Evolutionary conservation across 2,329 filamentous ascomycete species (phyloP).

Genomic region (Neophaeococcomyces aloes): DNA sequence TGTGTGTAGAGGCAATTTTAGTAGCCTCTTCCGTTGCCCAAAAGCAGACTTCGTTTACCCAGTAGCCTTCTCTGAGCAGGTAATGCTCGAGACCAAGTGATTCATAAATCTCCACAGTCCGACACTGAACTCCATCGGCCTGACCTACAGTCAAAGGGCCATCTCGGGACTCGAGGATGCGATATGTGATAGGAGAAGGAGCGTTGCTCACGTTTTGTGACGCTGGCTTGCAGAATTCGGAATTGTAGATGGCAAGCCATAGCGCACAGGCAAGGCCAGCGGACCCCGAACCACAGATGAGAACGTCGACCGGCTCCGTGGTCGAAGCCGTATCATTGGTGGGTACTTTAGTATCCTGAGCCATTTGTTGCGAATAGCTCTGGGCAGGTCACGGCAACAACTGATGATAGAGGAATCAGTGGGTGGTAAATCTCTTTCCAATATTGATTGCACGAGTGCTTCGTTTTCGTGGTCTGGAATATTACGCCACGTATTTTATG

Average conservation of each 20-base stretch:
- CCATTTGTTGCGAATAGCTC: no score
- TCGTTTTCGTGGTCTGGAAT: no score
- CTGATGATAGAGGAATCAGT: no score
- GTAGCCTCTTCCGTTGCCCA: constrained; percentile 36
- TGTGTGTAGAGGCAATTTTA: no score
- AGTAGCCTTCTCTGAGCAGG: constrained; percentile 47
- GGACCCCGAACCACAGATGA: constrained; percentile 53
- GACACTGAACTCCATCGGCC: constrained; percentile 53
- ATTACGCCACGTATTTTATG: no score
- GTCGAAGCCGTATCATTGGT: no score
- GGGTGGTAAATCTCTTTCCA: no score
- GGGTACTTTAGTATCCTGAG: no score
- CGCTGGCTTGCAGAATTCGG: constrained; percentile 36
- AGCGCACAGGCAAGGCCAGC: constrained; percentile 52
- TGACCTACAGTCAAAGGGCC: constrained; percentile 50
- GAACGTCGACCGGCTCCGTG: constrained; percentile 37
- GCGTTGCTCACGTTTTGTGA: background rate
- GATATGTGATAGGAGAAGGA: constrained; percentile 3
- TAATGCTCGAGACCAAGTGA: constrained; percentile 46
- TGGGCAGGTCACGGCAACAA: no score
- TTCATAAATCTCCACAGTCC: constrained; percentile 53
- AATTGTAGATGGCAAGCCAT: constrained; percentile 50
- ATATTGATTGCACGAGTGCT: no score
- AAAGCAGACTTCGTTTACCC: constrained; percentile 49
- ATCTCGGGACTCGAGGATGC: constrained; percentile 45